phyloP scores from a whole-genome alignment of 2,329 filamentous ascomycete species.

The Helicocarpus griseus region DNA sequence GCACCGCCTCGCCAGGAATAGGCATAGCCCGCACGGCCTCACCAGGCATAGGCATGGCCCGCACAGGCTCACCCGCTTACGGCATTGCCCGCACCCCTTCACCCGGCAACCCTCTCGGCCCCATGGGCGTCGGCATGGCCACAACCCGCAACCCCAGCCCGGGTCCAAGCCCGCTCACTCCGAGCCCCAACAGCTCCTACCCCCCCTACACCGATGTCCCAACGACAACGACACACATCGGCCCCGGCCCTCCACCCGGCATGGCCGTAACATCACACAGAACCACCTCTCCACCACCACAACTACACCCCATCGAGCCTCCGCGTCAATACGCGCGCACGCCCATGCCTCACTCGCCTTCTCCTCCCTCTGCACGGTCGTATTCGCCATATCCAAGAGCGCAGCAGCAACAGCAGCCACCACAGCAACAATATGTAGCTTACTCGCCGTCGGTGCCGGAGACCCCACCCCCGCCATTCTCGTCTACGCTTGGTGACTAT shows the following conservation, averaged over 20 bases:
- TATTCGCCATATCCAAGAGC: slow-evolving; percentile 2
- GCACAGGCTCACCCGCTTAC: not conserved
- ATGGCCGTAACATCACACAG: not conserved
- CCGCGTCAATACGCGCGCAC: not conserved
- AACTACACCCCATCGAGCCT: not conserved
- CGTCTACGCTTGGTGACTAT: slow-evolving; percentile 6
- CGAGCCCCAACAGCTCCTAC: not conserved
- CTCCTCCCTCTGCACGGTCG: not conserved
- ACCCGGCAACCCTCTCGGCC: not conserved
- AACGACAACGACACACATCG: not conserved
- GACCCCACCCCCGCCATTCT: slow-evolving; percentile 11
- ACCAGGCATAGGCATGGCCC: not conserved
- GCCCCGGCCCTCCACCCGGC: too few relatives aligned
- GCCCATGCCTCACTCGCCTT: not conserved
- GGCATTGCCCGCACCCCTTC: not conserved
- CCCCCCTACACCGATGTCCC: not conserved
- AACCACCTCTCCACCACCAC: not conserved
- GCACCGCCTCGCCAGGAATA: not conserved
- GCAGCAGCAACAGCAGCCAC: not conserved
- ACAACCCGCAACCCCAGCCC: not conserved
- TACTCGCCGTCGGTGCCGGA: slow-evolving; percentile 8
- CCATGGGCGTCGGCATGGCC: not conserved
- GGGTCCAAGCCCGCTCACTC: not conserved
- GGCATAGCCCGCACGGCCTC: not conserved
- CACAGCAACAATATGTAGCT: slow-evolving; percentile 4